Conservation (phyloP, 306 rosid species). For the Erythrophleum fordii region DNA sequence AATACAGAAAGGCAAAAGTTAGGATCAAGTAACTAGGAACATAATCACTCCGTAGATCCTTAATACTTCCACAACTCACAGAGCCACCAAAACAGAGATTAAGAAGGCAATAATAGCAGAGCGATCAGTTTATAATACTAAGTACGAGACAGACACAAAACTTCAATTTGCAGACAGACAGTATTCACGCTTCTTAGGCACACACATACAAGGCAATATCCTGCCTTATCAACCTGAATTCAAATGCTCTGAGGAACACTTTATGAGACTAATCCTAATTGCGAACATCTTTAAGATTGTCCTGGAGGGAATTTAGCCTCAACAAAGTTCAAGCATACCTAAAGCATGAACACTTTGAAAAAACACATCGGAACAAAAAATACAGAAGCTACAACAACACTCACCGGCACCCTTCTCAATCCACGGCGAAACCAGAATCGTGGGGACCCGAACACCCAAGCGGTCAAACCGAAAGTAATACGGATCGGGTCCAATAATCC, state of each 20-base stretch:
- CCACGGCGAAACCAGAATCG: conserved; percentile 89
- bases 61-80: neutral
- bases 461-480: conserved; percentile 82
- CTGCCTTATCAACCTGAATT: neutral
- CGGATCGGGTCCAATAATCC: conserved; percentile 75
- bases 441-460: conserved; percentile 89
- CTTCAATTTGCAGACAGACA: neutral
- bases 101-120: neutral
- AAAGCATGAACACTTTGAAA: no score
- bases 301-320: neutral
- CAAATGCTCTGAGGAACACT: neutral
- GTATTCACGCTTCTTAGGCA: neutral
- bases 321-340: no score
- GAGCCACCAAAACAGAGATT: conserved; percentile 13
- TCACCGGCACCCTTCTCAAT: conserved; percentile 84
- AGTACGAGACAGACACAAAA: neutral
- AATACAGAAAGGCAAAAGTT: conserved; percentile 9
- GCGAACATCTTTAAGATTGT: neutral
- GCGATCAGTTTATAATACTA: neutral
- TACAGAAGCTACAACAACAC: neutral
- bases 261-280: neutral
- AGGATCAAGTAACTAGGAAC: conserved; percentile 11
- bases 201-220: neutral
- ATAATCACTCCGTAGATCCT: neutral
- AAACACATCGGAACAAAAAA: neutral